Conservation (phyloP, 164 flowering plant species). For the Vitis amurensis region DNA sequence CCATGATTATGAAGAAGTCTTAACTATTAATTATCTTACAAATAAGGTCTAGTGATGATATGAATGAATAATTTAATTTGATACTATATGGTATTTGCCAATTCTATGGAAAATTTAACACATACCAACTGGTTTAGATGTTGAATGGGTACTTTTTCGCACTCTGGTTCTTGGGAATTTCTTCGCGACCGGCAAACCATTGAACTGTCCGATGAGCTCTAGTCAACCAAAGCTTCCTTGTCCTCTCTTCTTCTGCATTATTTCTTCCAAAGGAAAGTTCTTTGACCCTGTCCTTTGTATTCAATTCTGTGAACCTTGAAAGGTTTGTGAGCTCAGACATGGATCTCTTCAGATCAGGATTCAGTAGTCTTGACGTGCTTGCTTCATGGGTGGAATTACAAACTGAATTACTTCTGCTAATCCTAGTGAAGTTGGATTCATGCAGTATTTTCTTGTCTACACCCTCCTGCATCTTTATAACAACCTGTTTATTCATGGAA, state of each 20-base stretch:
- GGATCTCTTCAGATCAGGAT: constrained; percentile 10
- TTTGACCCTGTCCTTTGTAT: neutral
- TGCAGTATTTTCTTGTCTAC: constrained; percentile 15
- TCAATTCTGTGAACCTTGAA: constrained; percentile 12
- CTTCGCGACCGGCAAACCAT: constrained; percentile 39
- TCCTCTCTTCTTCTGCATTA: constrained; percentile 33
- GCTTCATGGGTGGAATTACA: constrained; percentile 1
- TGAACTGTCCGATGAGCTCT: constrained; percentile 38
- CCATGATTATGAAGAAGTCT: no score
- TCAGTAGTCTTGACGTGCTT: neutral
- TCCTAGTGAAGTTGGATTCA: constrained; percentile 4
- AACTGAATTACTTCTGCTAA: neutral
- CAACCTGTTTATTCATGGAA: constrained; percentile 1
- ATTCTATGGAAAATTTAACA: no score
- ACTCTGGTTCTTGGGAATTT: constrained; percentile 2
- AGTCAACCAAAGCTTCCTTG: constrained; percentile 42
- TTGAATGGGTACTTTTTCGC: no score
- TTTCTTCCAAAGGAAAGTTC: neutral
- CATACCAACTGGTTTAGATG: no score
- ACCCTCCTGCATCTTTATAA: constrained; percentile 13
- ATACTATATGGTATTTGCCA: no score
- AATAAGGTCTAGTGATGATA: no score
- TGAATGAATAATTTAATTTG: no score
- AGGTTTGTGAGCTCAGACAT: constrained; percentile 23
- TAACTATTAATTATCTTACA: no score